Base-by-base conservation (phyloP, 345 rosid species). In the Cochlearia excelsa region DNA sequence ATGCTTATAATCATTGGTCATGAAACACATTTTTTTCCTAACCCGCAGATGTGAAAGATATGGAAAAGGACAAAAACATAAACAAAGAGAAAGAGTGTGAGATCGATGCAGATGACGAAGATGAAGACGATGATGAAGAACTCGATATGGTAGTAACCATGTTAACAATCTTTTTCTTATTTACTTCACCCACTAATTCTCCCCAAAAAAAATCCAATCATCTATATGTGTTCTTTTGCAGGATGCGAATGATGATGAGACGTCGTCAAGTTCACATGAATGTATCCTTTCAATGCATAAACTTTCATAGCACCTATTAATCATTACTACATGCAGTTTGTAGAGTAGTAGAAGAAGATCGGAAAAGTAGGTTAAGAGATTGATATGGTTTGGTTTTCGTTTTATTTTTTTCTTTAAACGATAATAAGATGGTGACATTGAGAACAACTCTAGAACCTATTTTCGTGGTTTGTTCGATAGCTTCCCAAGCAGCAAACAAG, bases 391-490 rank as follows among this genome's bases (percentile, higher is more conserved):
- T 34, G 26, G 34, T 62, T 8, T 39, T 33, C 2, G 62, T 59
- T 60, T 57, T 51, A 16, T 45, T 58, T 51, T 64, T 11, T 51
- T 51, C 65, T 57, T 64, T 11, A 52, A 57, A 46, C 10, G 31
- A 45, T 46, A 40, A 41, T 29, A 50, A 63, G 88, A 74, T 79
- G 51, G 69, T 26, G 88, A 79, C 60, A 75, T 59, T 74, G 90
- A 73, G 57, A 83, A 71, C 81, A 84, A 83, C 71, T 83, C 98
- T 26, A 83, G 80, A 71, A 75, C 75, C 31, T 82, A 82, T 71
- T 70, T 88, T 68, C 96, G 88, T 84, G 95, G 88, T 60, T 88
- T 92, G 45, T 88, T 92, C 31, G 80, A 80, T 65, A 80, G 84
- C 50, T 92, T 88, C 70, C 85, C 93, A 65, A 66, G 79, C 28